These are phyloP conservation scores for Zygnema cylindricum DNA, from an alignment of 139 green algal species.

Conservation along the genomic window DNA sequence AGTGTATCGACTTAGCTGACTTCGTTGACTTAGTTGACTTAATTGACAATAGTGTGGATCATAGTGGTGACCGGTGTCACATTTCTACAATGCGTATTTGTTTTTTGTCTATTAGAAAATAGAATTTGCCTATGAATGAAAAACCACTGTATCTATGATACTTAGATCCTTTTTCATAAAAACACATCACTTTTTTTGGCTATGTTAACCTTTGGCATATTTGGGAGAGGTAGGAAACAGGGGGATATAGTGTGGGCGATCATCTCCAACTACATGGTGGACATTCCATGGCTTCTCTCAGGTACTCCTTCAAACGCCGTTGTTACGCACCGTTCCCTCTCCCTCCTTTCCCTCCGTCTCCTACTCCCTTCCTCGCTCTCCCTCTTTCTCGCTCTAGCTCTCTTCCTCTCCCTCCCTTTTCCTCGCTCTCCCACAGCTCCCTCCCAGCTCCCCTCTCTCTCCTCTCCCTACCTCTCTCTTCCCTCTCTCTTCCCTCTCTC, in stretches of 20 bases:
- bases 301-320: background rate
- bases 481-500: background rate
- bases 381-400: background rate
- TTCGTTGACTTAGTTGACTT: too few relatives aligned
- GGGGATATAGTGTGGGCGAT: slow-evolving; percentile 22
- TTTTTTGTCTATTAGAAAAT: too few relatives aligned
- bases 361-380: background rate
- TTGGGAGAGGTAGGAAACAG: background rate
- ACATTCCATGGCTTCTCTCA: slow-evolving; percentile 12
- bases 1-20: too few relatives aligned
- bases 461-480: background rate
- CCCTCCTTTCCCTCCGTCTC: background rate
- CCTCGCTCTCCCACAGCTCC: background rate
- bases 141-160: too few relatives aligned
- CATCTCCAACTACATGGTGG: slow-evolving; percentile 21
- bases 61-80: too few relatives aligned
- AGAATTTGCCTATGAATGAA: too few relatives aligned
- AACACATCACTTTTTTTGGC: too few relatives aligned
- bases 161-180: too few relatives aligned
- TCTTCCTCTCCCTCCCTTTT: background rate
- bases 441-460: background rate
- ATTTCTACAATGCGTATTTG: too few relatives aligned
- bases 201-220: too few relatives aligned
- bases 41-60: too few relatives aligned
- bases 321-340: background rate